Base-by-base conservation (phyloP, 2,329 filamentous ascomycete genomes). In the Paecilomyces dactylethromorphus region DNA sequence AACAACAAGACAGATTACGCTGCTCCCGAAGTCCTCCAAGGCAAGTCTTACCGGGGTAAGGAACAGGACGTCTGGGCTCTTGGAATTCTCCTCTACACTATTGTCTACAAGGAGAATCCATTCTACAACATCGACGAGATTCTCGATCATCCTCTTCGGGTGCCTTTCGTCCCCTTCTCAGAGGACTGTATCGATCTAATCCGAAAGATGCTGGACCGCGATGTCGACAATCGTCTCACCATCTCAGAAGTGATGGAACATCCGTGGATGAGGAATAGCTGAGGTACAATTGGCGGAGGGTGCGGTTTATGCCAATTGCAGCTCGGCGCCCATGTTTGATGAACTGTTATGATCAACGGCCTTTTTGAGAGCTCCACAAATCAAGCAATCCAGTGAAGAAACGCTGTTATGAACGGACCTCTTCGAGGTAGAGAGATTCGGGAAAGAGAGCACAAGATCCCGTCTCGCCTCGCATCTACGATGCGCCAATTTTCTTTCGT, bases 101-200 rank as follows among this genome's bases (percentile, higher is more conserved):
- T 99, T 70, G 89, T 97, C 69, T 99, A 99, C 83, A 99, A 97
- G 78, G 94, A 99, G 78, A 99, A 99, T 71, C 93, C 94, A 0
- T 99, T 97, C 75, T 97, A 97, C 82, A 95, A 90, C 75, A 94
- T 97, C 69, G 94, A 99, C 74, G 94, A 99, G 80, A 99, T 99
- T 70, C 95, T 97, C 85, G 94, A 99, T 73, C 92, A 93, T 69
- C 93, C 97, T 67, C 80, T 99, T 60, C 86, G 94, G 54, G 88
- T 99, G 29, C 94, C 94, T 0, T 97, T 77, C 62, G 64, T 79
- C 21, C 77, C 77, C 3, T 79, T 78, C 61, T 78, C 91, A 73
- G 92, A 97, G 64, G 89, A 92, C 65, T 96, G 92, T 74, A 95
- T 99, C 65, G 89, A 97, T 67, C 81, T 99, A 56, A 89, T 99